Conservation (phyloP, 2,329 filamentous ascomycete genomes). For the Podosphaera xanthii region DNA sequence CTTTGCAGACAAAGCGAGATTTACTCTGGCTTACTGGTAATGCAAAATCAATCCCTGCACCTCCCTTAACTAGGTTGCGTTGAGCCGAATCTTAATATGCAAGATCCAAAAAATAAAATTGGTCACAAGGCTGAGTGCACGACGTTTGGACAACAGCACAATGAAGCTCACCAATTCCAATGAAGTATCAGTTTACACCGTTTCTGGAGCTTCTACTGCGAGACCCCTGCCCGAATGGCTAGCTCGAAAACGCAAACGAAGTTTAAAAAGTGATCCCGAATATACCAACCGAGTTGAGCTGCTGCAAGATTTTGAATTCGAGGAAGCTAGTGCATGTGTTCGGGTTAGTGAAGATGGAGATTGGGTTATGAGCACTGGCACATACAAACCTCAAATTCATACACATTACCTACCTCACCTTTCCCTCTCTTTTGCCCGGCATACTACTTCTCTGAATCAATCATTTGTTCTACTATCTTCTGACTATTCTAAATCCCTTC, state of each 20-base stretch:
- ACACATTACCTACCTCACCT: slow-evolving; percentile 87
- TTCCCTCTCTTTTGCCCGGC: slow-evolving; percentile 77
- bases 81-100: not conserved
- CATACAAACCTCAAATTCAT: slow-evolving; percentile 62
- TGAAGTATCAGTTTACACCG: slow-evolving; percentile 76
- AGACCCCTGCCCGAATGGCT: slow-evolving; percentile 90
- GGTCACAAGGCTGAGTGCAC: too few relatives aligned
- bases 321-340: slow-evolving; percentile 80
- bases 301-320: slow-evolving; percentile 93
- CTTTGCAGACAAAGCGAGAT: too few relatives aligned
- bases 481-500: slow-evolving; percentile 85
- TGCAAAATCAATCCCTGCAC: too few relatives aligned
- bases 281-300: slow-evolving; percentile 87
- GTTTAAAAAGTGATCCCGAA: slow-evolving; percentile 76
- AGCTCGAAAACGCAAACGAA: slow-evolving; percentile 67
- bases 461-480: slow-evolving; percentile 72
- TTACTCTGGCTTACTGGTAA: too few relatives aligned
- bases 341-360: slow-evolving; percentile 84
- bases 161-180: slow-evolving; percentile 75
- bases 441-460: slow-evolving; percentile 78
- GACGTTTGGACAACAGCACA: not conserved
- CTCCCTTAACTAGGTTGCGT: too few relatives aligned
- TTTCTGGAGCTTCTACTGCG: slow-evolving; percentile 73
- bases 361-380: slow-evolving; percentile 89
- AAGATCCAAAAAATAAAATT: not conserved